A percentile compares a stretch with the other conserved stretches of the same genome.
Conservation (phyloP, 139 green algal species). For the Coelastrella sp. region DNA sequence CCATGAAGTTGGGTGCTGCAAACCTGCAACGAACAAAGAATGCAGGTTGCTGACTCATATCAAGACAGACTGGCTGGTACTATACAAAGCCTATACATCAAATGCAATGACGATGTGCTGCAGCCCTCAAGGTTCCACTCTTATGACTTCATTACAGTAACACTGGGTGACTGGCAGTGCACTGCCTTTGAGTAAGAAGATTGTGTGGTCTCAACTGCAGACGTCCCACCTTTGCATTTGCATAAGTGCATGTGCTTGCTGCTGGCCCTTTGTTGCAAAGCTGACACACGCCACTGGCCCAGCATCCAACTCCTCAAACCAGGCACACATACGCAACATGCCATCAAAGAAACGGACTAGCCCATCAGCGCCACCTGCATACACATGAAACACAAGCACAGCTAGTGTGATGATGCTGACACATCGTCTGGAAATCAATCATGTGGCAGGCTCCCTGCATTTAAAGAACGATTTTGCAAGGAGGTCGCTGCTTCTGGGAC, state of each 20-base stretch:
- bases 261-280: slow-evolving; percentile 63
- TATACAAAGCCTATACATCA: too few species aligned
- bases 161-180: too few species aligned
- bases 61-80: too few species aligned
- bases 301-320: slow-evolving; percentile 87
- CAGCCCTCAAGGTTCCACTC: too few species aligned
- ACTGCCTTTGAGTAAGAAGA: too few species aligned
- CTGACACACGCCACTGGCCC: slow-evolving; percentile 68
- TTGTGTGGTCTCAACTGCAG: not conserved
- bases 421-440: too few species aligned
- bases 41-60: too few species aligned
- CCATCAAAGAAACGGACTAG: slow-evolving; percentile 83
- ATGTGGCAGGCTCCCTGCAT: too few species aligned
- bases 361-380: slow-evolving; percentile 51
- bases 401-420: not conserved
- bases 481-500: too few species aligned
- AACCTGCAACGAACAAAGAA: slow-evolving; percentile 6
- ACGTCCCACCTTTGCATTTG: slow-evolving; percentile 25
- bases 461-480: too few species aligned
- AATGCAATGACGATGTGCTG: too few species aligned
- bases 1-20: slow-evolving; percentile 70
- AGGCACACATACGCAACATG: slow-evolving; percentile 81
- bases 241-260: slow-evolving; percentile 16
- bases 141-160: too few species aligned
- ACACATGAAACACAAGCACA: not conserved